Conservation (phyloP, 1,284 basidiomycete genomes). For the Sanguinoderma infundibulare region DNA sequence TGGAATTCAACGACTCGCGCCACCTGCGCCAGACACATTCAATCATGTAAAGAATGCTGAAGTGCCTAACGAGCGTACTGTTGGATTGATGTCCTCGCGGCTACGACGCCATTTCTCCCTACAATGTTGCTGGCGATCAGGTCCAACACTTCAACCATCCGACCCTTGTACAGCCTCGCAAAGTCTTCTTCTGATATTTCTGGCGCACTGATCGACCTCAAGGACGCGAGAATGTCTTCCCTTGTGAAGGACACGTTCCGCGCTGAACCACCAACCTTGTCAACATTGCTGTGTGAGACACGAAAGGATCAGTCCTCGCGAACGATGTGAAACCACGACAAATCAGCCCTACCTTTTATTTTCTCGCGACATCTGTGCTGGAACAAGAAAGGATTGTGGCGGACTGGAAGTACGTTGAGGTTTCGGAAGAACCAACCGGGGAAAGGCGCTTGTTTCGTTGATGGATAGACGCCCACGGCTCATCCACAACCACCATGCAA, state of each 20-base stretch:
- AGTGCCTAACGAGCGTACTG: slow-evolving; percentile 5
- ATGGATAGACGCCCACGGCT: not conserved
- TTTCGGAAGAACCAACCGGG: not conserved
- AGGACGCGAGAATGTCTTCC: not conserved
- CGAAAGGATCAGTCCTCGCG: not conserved
- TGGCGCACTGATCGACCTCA: not conserved
- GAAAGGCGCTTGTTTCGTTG: not conserved
- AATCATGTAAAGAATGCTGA: not conserved
- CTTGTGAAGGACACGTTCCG: not conserved
- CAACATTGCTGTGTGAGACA: not conserved
- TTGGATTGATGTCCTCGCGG: slow-evolving; percentile 15
- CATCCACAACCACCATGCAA: not conserved
- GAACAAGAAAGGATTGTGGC: not conserved
- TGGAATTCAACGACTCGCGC: not conserved
- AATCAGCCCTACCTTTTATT: not conserved
- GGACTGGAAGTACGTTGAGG: not conserved
- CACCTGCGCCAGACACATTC: not conserved
- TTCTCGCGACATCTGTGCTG: not conserved
- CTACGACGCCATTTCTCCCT: slow-evolving; percentile 11
- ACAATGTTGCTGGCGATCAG: slow-evolving; percentile 19
- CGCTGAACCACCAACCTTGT: not conserved
- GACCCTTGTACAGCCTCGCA: slow-evolving; percentile 25
- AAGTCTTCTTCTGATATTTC: slow-evolving; percentile 13
- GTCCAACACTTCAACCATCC: slow-evolving; percentile 19
- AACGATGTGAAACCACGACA: no score